Evolutionary conservation across 1,139 yeast species (phyloP).

Genomic region (Magnusiomyces clavatus): DNA sequence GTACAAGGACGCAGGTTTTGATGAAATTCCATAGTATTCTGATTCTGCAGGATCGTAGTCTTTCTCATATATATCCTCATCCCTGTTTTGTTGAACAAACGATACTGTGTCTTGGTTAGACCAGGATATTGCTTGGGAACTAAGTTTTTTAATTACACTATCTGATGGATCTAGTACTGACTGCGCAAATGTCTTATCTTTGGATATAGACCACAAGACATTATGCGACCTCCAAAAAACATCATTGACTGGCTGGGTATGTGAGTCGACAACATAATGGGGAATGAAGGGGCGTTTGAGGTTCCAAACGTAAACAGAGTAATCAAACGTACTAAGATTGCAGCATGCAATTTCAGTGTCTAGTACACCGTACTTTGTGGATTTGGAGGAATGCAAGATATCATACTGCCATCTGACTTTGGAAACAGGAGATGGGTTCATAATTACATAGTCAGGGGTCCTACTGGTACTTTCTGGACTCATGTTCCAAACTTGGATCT

Average conservation of each 20-base stretch:
- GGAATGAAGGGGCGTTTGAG: constrained; percentile 72
- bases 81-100: constrained; percentile 46
- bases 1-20: too few species aligned
- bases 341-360: constrained; percentile 59
- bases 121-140: constrained; percentile 52
- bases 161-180: constrained; percentile 49
- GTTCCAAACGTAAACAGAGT: constrained; percentile 66
- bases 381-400: constrained; percentile 12
- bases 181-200: constrained; percentile 46
- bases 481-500: constrained; percentile 73
- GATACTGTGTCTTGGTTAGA: constrained; percentile 44
- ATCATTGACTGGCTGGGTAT: constrained; percentile 44
- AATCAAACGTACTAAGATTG: constrained; percentile 63
- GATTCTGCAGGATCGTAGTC: constrained; percentile 9
- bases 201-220: constrained; percentile 45
- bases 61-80: constrained; percentile 10
- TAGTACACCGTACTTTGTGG: constrained; percentile 16
- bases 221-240: constrained; percentile 43
- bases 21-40: background rate
- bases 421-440: constrained; percentile 69
- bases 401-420: constrained; percentile 61
- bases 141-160: constrained; percentile 46
- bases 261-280: constrained; percentile 50
- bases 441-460: constrained; percentile 63
- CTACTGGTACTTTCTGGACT: constrained; percentile 30